These are phyloP conservation scores for Colletotrichum orchidophilum DNA, from an alignment of 2,329 filamentous ascomycete genomes.

Conservation along the genomic window DNA sequence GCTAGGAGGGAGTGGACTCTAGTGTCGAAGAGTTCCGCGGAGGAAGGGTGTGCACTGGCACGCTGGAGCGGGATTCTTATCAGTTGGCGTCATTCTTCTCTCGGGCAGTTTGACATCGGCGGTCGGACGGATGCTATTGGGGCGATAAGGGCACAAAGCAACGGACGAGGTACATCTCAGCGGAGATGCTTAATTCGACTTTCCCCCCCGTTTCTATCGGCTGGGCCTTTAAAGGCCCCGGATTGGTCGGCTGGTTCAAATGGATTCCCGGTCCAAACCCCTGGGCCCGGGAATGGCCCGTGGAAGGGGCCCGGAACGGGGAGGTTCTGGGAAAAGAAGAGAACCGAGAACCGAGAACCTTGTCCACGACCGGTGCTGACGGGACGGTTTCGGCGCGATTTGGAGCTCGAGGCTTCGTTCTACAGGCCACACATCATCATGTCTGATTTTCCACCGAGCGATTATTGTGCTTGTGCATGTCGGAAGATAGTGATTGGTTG, in stretches of 20 bases:
- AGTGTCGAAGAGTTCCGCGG: conserved; percentile 21
- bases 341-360: background rate
- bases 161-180: conserved; percentile 1
- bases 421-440: background rate
- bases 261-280: conserved; percentile 8
- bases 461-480: background rate
- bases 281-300: conserved; percentile 14
- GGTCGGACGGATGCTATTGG: conserved; percentile 24
- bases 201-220: background rate
- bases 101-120: conserved; percentile 13
- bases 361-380: background rate
- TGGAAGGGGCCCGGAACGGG: background rate
- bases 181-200: conserved; percentile 25
- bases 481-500: background rate
- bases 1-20: background rate
- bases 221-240: background rate
- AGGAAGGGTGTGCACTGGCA: conserved; percentile 2
- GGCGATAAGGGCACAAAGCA: conserved; percentile 29
- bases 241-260: background rate
- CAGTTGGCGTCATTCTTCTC: conserved; percentile 19
- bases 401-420: background rate
- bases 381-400: background rate
- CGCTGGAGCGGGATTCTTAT: conserved; percentile 23
- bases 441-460: background rate
- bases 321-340: background rate